Base-by-base conservation (phyloP, 202 grass and related monocot genomes). In the Schoenoplectus triqueter region DNA sequence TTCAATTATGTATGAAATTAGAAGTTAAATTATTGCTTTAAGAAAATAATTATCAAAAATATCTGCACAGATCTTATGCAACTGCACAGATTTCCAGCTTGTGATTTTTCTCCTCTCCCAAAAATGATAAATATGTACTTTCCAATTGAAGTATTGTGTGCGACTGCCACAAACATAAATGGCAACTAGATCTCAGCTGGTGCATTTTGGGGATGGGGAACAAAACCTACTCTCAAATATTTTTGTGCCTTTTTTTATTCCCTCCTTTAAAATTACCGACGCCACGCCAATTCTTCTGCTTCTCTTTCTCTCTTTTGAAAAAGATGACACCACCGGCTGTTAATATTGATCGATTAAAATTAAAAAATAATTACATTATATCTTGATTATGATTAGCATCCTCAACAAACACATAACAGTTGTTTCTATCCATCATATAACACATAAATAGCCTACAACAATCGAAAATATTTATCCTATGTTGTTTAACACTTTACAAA, bases 231-330 rank as follows among this genome's bases (percentile, higher is more conserved):
- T 69, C 49, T 54, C 31, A 70, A 59, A 31, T 31, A 61, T 18
- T 19, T 69, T 83, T 69, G 31, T 47, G 81, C 66, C 50, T 10
- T 39, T 83, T 83, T 83, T 83, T 83, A 83, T 83, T 83, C 81
- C 64, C 48, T 67, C 81, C 81, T 83, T 83, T 83, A 83, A 69
- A 83, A 83, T 7, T 65, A 31, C 81, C 64, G 49, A 45, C 49
- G 47, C 47, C 81, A 83, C 81, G 81, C 81, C 81, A 57, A 57
- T 71, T 22, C 82, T 48, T 74, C 82, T 84, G 45, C 65, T 60
- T 73, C 10, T 31, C 20, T 60, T 19, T 62, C 45, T 47, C 45
- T 47, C 45, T 47, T 47, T 31, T 31, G 31, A 31, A 31, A 31
- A 31, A 31, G 31, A 31, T 31, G 31, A 31, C 31, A 31, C 31